Base-by-base conservation (phyloP, 148 eudicot species). In the Chenopodium berlandieri region DNA sequence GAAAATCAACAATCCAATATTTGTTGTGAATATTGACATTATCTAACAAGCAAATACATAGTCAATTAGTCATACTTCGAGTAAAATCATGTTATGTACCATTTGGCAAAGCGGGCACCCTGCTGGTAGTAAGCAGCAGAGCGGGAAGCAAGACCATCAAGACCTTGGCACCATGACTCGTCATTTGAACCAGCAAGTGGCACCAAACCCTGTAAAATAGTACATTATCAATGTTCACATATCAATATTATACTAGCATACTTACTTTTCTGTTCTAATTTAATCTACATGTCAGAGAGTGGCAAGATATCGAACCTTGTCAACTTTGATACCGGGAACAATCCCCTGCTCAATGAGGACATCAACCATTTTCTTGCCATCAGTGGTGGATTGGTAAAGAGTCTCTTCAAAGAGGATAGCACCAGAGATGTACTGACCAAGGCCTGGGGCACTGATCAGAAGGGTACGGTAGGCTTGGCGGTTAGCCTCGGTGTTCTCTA, bases 161-260 rank as follows among this genome's bases (percentile, higher is more conserved):
- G 97, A 78, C 98, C 98, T 87, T 94, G 97, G 91, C 95, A 92
- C 97, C 97, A 92, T 2, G 98, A 92, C 88, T 94, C 98, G 23
- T 91, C 83, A 69, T 94, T 94, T 32, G 95, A 91, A 17, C 98
- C 97, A 78, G 91, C 87, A 77, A 94, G 89, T 3, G 97, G 97
- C 22, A 94, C 98, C 91, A 93, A 85, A 88, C 98, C 98, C 98
- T 94, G 89, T 73, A 32, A 32, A 27, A 27, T n/a, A 74, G 9
- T 60, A 64, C 73, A 63, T 46, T 50, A 25, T 48, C 11, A 30
- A 82, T 77, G 70, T 20, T 76, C 68, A 56, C 27, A 62, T 12
- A 48, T 25, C 46, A 40, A 44, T 71, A 52, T 27, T 20, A 71
- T 13, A 73, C n/a, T 32, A 75, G 34, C 46, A 60, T 47, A 76